Base-by-base conservation (phyloP, 257 asterid species). In the Rehmannia glutinosa region DNA sequence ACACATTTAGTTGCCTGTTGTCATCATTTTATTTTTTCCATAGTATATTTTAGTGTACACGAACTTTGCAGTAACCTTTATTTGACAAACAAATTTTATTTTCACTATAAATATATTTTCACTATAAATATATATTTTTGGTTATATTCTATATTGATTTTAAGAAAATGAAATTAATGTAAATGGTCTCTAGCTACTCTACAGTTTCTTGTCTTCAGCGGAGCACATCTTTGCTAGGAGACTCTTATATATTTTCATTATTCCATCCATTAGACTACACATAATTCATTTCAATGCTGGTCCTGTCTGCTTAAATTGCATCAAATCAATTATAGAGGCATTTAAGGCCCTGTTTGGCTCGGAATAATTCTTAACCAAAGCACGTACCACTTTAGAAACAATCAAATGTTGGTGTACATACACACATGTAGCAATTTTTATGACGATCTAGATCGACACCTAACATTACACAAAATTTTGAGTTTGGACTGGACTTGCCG, bases 251-350 rank as follows among this genome's bases (percentile, higher is more conserved):
- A n/a, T n/a, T n/a, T n/a, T n/a, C n/a, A n/a, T n/a, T n/a, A 21
- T 33, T 47, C 69, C 46, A 64, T 20, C 35, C 25, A 15, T 5
- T 17, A 0, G 20, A n/a, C 52, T n/a, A 1, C 13, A 9, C 52
- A 15, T n/a, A 2, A 6, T 13, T 36, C 38, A 24, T 65, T 27
- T 20, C 39, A 50, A 50, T 47, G 61, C 62, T 33, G 71, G 61
- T 65, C 71, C 70, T 62, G 35, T 49, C 27, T 1, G 49, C 51
- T 65, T 21, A 4, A 50, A 65, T 64, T 64, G n/a, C 61, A 64
- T 49, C 69, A 49, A 16, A 32, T 33, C 52, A 41, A 62, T 41
- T 41, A 47, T 19, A 9, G 27, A 47, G 54, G 54, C 54, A 47
- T 47, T 47, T 47, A 47, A 47, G 54, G 13, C 54, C 27, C 2